Evolutionary conservation across 352 stramenopile genomes (phyloP).

Genomic region (Paralagenidium karlingii): DNA sequence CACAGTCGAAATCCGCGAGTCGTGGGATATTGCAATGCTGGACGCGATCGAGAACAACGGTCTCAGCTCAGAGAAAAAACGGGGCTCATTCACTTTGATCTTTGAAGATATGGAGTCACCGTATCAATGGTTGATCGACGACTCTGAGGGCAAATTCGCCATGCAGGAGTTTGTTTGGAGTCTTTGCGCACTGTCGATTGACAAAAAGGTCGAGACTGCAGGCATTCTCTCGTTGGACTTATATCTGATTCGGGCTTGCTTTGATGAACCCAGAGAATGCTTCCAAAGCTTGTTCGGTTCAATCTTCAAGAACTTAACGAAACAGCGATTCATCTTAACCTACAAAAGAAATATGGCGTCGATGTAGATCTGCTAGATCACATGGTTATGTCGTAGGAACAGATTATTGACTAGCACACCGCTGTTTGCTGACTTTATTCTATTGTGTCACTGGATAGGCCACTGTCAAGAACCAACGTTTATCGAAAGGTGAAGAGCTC

Average conservation of each 20-base stretch:
- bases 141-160: constrained; percentile 22
- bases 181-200: constrained; percentile 33
- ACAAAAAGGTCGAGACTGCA: constrained; percentile 55
- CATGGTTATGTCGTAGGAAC: no score
- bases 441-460: no score
- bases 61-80: constrained; percentile 28
- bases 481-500: neutral
- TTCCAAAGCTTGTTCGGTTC: constrained; percentile 40
- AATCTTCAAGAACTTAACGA: constrained; percentile 49
- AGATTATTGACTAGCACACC: no score
- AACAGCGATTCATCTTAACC: constrained; percentile 25
- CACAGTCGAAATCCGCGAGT: constrained; percentile 44
- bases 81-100: constrained; percentile 36
- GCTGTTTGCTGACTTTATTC: no score
- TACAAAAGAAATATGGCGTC: constrained; percentile 48
- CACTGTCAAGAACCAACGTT: constrained; percentile 21
- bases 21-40: constrained; percentile 38
- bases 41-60: constrained; percentile 49
- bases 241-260: neutral
- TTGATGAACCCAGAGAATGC: constrained; percentile 10
- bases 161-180: constrained; percentile 73
- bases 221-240: no score
- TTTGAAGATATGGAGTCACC: constrained; percentile 28
- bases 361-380: constrained; percentile 45
- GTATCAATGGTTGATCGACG: constrained; percentile 42